phyloP scores from a whole-genome alignment of 2,329 filamentous ascomycete species.

The Neofusicoccum cordaticola region DNA sequence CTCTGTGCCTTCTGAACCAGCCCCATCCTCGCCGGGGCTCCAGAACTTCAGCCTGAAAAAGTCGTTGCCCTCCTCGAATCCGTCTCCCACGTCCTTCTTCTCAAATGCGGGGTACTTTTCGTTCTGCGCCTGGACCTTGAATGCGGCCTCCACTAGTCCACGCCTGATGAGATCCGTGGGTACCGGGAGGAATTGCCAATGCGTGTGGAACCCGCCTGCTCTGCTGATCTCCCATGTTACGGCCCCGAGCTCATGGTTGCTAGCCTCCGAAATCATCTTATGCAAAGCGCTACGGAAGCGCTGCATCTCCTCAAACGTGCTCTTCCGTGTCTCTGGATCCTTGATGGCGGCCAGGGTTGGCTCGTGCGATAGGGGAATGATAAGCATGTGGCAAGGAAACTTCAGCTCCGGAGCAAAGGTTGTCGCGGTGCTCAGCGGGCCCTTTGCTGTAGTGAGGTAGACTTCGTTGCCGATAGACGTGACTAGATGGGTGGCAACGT shows the following conservation, averaged over 20 bases:
- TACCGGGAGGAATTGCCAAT: slow-evolving; percentile 90
- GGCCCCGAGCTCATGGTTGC: slow-evolving; percentile 63
- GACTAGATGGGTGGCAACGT: slow-evolving; percentile 81
- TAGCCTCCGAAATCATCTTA: slow-evolving; percentile 77
- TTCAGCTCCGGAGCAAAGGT: slow-evolving; percentile 67
- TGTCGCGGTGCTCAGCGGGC: slow-evolving; percentile 69
- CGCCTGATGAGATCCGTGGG: slow-evolving; percentile 64
- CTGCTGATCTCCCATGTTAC: slow-evolving; percentile 94
- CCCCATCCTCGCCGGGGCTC: slow-evolving; percentile 47
- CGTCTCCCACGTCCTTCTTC: slow-evolving; percentile 40
- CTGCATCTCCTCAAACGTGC: slow-evolving; percentile 76
- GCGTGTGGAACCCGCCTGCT: slow-evolving; percentile 74
- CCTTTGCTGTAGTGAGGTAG: slow-evolving; percentile 90
- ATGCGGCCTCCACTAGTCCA: slow-evolving; percentile 81
- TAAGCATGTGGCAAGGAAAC: slow-evolving; percentile 84
- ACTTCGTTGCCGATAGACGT: slow-evolving; percentile 82
- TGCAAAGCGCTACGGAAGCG: slow-evolving; percentile 76
- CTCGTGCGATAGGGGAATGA: slow-evolving; percentile 82
- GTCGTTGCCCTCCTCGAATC: slow-evolving; percentile 49
- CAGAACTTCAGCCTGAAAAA: slow-evolving; percentile 85
- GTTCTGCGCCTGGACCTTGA: slow-evolving; percentile 85
- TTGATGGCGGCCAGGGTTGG: slow-evolving; percentile 70
- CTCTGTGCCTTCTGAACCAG: slow-evolving; percentile 55
- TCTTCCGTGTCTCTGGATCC: slow-evolving; percentile 52
- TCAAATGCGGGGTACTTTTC: slow-evolving; percentile 56